These are phyloP conservation scores for Scutellaria minor DNA, from an alignment of 257 asterid genomes.

Conservation along the genomic window DNA sequence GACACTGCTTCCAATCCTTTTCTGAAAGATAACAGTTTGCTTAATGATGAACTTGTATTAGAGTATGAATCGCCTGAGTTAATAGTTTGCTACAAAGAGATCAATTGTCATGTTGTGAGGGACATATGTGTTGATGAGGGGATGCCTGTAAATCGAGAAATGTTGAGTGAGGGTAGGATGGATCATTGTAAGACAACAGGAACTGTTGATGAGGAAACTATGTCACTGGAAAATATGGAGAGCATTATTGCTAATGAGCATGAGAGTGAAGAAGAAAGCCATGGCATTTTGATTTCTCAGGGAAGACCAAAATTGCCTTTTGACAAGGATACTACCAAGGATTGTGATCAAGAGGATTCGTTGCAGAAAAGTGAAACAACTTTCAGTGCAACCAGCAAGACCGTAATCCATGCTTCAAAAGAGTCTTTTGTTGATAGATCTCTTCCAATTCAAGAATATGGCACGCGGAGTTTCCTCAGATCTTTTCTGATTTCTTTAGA, in stretches of 20 bases:
- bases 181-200: constrained; percentile 36
- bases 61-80: constrained; percentile 51
- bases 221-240: constrained; percentile 35
- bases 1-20: constrained; percentile 39
- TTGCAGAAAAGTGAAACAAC: constrained; percentile 32
- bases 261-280: constrained; percentile 34
- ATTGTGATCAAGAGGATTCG: constrained; percentile 36
- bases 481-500: constrained; percentile 47
- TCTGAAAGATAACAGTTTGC: constrained; percentile 28
- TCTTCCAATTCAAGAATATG: constrained; percentile 51
- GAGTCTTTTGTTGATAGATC: constrained; percentile 41
- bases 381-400: constrained; percentile 14
- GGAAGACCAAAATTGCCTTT: constrained; percentile 33
- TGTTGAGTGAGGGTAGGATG: constrained; percentile 36
- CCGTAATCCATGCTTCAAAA: constrained; percentile 35
- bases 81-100: constrained; percentile 56
- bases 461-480: constrained; percentile 47
- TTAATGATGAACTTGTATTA: constrained; percentile 43
- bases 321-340: constrained; percentile 30
- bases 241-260: constrained; percentile 26
- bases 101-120: constrained; percentile 51
- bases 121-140: constrained; percentile 77
- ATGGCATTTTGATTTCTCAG: constrained; percentile 27
- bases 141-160: constrained; percentile 41
- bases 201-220: constrained; percentile 37